Base-by-base conservation (phyloP, 1,139 yeast species). In the Suhomyces yuchorum region DNA sequence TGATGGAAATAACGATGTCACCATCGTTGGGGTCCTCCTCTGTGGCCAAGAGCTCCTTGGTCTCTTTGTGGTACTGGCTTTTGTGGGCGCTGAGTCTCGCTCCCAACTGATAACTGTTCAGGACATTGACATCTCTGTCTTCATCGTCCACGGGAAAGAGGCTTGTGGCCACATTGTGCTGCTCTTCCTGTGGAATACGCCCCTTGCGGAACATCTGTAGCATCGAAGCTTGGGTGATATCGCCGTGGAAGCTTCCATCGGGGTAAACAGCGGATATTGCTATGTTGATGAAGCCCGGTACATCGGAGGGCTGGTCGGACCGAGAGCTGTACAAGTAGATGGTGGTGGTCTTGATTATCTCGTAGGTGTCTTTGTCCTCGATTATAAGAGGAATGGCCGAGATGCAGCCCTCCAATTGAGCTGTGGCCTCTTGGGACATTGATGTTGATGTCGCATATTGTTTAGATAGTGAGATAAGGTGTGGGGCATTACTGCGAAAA, bases 341-440 rank as follows among this genome's bases (percentile, higher is more conserved):
- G 12, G 43, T 44, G 4, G 59, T 47, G 15, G 49, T 45, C 44
- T 62, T 60, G 11, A 65, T 59, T 22, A 55, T 40, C 12, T 53
- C 51, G 36, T 51, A 53, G 15, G 52, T 48, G 7, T 43, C 43
- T 9, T 44, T 49, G 51, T 63, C 63, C 41, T 62, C 61, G n/a
- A 66, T 57, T 11, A 48, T 40, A 11, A 67, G 50, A 3, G 68
- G 66, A 12, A 65, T 52, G 4, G 60, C 50, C 9, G 51, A 44
- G 7, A 62, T 53, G 34, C 53, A 48, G 2, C 60, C 59, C n/a
- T 42, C 30, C n/a, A 47, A 14, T 4, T 15, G 40, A 15, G 30
- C 8, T 12, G 23, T 11, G 20, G 20, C 5, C 20, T 12, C 39
- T 23, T 23, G 20, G 32, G 40, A 24, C 41, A 38, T 38, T 15